phyloP scores from a whole-genome alignment of 257 asterid genomes.

The Fraxinus quadrangulata region DNA sequence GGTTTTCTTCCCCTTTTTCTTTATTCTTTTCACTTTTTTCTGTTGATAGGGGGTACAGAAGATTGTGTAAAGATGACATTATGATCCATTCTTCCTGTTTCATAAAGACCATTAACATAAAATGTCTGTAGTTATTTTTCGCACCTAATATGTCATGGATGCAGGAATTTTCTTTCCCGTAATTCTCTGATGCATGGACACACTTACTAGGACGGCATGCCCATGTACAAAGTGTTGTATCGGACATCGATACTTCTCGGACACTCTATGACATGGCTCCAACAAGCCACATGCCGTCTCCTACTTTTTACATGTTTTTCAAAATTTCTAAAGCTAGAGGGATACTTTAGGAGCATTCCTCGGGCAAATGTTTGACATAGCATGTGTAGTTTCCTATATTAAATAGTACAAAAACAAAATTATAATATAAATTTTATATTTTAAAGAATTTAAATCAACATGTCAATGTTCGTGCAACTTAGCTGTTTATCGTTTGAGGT shows the following conservation, averaged over 20 bases:
- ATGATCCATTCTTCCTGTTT: background rate
- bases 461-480: background rate
- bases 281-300: background rate
- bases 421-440: too few relatives aligned
- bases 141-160: background rate
- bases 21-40: too few relatives aligned
- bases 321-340: background rate
- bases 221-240: background rate
- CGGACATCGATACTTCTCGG: too few relatives aligned
- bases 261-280: background rate
- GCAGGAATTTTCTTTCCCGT: background rate
- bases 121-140: background rate
- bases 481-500: background rate
- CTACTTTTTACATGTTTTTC: too few relatives aligned
- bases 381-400: background rate
- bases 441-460: too few relatives aligned
- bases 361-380: too few relatives aligned
- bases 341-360: background rate
- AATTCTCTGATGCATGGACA: background rate
- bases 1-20: background rate
- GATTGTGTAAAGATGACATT: background rate
- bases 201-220: background rate
- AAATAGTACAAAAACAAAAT: too few relatives aligned
- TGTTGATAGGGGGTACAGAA: too few relatives aligned
- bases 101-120: background rate